Base-by-base conservation (phyloP, 2,329 filamentous ascomycete species). In the Colletotrichum simmondsii region DNA sequence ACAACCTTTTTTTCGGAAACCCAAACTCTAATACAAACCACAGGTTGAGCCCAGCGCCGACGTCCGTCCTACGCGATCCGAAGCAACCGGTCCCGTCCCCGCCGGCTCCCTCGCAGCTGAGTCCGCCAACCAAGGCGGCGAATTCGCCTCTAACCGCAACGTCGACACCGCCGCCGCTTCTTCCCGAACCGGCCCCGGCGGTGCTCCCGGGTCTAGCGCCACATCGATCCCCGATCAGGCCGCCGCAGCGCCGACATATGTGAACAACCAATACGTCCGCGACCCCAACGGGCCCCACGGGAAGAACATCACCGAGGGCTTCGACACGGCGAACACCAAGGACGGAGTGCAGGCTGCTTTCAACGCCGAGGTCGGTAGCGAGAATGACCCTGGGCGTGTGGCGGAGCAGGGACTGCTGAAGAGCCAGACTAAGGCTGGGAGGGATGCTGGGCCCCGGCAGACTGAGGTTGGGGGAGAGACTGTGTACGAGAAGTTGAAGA, bases 51-150 rank as follows among this genome's bases (percentile, higher is more conserved):
- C 82, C 57, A 85, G 86, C 68, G 75, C 81, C 72, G 81, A 88
- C 59, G 85, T 89, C 42, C 42, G 42, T 57, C 88, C 90, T 32
- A 68, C 78, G 1, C 88, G 86, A 71, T 80, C 84, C 19, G 94
- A 97, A 81, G 84, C 87, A 16, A 85, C 92, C 5, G 94, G 94
- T 65, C 77, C 86, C 30, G 87, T 96, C 1, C 83, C 88, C 57
- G 85, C 88, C 16, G 93, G 93, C 82, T 96, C 93, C 7, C 90
- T 97, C 5, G 94, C 94, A 12, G 92, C 91, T 71, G 92, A 96
- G 78, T 97, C 94, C 0, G 83, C 90, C 72, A 83, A 86, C 59
- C 76, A 84, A 26, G 87, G 87, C 70, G 93, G 93, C 75, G 84
- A 81, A 14, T 94, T 94, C 77, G 84, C 87, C 53, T 80, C 87